Conservation (phyloP, 306 rosid genomes). For the Cicer bijugum region DNA sequence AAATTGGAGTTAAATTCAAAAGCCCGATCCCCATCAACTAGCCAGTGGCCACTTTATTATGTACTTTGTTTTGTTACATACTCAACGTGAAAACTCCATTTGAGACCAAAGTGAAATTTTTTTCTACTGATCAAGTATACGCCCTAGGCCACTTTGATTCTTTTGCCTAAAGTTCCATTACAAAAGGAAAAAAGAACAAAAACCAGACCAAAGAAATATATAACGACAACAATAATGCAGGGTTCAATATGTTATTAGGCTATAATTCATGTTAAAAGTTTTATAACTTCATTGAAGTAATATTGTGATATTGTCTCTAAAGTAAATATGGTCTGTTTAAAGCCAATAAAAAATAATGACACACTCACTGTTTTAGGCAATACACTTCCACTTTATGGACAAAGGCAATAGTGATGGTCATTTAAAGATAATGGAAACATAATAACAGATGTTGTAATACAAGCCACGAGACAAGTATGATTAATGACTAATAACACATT, state of each 20-base stretch:
- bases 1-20: no score
- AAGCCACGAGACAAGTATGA: slow-evolving; percentile 19
- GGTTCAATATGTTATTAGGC: neutral
- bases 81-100: neutral
- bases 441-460: neutral
- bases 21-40: neutral
- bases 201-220: neutral
- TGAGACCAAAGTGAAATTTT: neutral
- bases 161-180: neutral
- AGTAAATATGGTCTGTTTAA: neutral
- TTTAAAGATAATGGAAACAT: neutral
- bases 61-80: neutral
- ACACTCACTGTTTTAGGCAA: neutral
- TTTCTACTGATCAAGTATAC: neutral
- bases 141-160: neutral
- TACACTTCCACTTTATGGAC: neutral
- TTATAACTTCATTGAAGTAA: neutral
- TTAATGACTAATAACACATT: neutral
- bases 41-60: neutral
- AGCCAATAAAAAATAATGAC: neutral
- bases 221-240: neutral
- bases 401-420: neutral
- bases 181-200: neutral
- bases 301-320: neutral
- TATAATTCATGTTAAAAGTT: neutral